phyloP scores from a whole-genome alignment of 2,329 filamentous ascomycete genomes.

The Colletotrichum sansevieriae region DNA sequence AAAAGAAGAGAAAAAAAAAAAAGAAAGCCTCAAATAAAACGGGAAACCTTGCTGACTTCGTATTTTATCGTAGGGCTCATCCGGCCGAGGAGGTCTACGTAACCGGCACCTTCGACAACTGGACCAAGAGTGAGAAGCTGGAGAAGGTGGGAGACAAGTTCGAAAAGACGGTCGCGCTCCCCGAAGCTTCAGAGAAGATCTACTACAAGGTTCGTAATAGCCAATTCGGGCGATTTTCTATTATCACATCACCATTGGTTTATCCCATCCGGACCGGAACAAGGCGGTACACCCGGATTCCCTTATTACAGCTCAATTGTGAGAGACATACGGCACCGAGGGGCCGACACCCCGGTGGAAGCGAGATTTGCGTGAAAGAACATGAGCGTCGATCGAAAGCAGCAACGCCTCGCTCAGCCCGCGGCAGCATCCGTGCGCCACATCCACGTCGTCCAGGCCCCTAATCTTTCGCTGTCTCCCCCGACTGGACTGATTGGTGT shows the following conservation, averaged over 20 bases:
- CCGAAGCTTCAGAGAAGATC: conserved; percentile 77
- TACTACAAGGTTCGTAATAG: conserved; percentile 86
- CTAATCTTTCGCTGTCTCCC: conserved; percentile 20
- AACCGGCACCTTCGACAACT: conserved; percentile 95
- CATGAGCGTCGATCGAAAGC: conserved; percentile 33
- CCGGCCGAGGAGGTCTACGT: conserved; percentile 90
- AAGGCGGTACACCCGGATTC: conserved; percentile 29
- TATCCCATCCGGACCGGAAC: conserved; percentile 15
- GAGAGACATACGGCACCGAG: conserved; percentile 21
- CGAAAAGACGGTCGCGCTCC: conserved; percentile 83
- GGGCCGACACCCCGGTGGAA: conserved; percentile 13
- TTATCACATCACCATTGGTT: conserved; percentile 34
- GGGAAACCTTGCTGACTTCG: conserved; percentile 33
- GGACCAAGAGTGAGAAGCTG: conserved; percentile 88
- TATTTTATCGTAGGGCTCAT: conserved; percentile 76
- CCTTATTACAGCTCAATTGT: conserved; percentile 19
- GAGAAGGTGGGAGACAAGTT: conserved; percentile 81
- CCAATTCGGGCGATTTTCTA: conserved; percentile 28
- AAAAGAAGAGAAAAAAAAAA: neutral
- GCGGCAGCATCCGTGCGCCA: conserved; percentile 38
- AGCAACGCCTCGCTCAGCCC: conserved; percentile 37
- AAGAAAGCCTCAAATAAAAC: conserved; percentile 7
- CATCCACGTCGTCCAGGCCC: conserved; percentile 23
- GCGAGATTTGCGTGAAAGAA: conserved; percentile 22
- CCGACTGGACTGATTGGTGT: conserved; percentile 7